These are phyloP conservation scores for Williopsis jadinii DNA, from an alignment of 1,139 yeast species.

Conservation along the genomic window DNA sequence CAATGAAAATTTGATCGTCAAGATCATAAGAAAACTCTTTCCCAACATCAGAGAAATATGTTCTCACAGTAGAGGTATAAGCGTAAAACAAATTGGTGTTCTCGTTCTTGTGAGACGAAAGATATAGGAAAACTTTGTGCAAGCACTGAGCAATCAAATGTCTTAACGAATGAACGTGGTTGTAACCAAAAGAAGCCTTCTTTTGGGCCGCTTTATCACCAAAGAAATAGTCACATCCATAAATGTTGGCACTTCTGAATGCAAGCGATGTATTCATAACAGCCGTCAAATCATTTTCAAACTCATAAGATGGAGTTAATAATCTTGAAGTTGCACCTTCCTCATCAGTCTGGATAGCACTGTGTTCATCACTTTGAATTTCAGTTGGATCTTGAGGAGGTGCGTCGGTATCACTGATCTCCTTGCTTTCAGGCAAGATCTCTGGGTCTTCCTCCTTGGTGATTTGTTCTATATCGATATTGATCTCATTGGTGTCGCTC, in stretches of 20 bases:
- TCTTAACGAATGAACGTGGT: constrained; percentile 56
- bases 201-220: constrained; percentile 37
- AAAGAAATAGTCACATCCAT: constrained; percentile 47
- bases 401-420: too few relatives aligned
- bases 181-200: constrained; percentile 44
- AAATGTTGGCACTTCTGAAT: constrained; percentile 53
- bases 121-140: constrained; percentile 48
- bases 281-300: constrained; percentile 19
- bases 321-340: constrained; percentile 20
- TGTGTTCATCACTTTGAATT: too few relatives aligned
- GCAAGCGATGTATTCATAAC: constrained; percentile 31
- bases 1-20: constrained; percentile 39
- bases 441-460: constrained; percentile 24
- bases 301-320: constrained; percentile 25
- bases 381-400: too few relatives aligned
- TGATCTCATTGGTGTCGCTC: constrained; percentile 26
- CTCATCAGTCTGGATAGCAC: constrained; percentile 10
- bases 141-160: constrained; percentile 58
- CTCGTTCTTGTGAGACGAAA: constrained; percentile 49
- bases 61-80: constrained; percentile 58
- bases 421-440: not conserved
- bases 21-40: constrained; percentile 59
- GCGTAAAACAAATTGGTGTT: constrained; percentile 66
- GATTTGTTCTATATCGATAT: constrained; percentile 30
- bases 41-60: constrained; percentile 85